Conservation (phyloP, 805 yeast species). For the Ogataea ramenticola region DNA sequence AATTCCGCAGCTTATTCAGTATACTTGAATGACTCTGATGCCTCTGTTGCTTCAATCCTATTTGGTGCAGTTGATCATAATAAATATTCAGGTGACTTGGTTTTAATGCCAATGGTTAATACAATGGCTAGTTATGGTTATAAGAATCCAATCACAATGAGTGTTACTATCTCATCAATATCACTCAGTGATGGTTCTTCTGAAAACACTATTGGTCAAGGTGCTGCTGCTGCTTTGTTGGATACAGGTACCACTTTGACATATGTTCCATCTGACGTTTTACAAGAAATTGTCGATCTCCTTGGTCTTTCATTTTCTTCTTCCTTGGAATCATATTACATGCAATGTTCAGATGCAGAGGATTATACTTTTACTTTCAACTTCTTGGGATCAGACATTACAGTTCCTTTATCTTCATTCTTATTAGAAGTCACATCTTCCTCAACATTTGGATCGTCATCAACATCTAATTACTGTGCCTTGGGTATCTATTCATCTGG, state of each 20-base stretch:
- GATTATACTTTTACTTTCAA: constrained; percentile 32
- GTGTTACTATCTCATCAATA: constrained; percentile 12
- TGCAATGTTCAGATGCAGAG: constrained; percentile 33
- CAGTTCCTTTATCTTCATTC: constrained; percentile 36
- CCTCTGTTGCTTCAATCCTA: constrained; percentile 44
- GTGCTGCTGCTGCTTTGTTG: constrained; percentile 33
- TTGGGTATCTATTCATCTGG: constrained; percentile 32
- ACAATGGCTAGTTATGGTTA: constrained; percentile 26
- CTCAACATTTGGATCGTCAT: constrained; percentile 8
- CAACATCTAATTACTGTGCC: constrained; percentile 31
- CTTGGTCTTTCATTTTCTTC: constrained; percentile 35
- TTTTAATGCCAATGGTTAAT: constrained; percentile 46
- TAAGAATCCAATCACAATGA: constrained; percentile 27
- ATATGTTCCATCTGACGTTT: constrained; percentile 32
- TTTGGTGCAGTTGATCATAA: constrained; percentile 70
- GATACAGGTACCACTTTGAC: constrained; percentile 56
- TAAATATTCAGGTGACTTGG: constrained; percentile 47
- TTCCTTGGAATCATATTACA: constrained; percentile 35
- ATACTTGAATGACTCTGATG: constrained; percentile 39
- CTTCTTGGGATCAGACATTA: constrained; percentile 52
- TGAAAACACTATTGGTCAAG: constrained; percentile 16
- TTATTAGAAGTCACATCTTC: constrained; percentile 11
- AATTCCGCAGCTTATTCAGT: constrained; percentile 53
- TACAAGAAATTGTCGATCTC: constrained; percentile 19
- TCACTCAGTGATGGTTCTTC: too few relatives aligned